phyloP scores from a whole-genome alignment of 192 early-diverging fungal genomes.

The Funneliformis geosporum region DNA sequence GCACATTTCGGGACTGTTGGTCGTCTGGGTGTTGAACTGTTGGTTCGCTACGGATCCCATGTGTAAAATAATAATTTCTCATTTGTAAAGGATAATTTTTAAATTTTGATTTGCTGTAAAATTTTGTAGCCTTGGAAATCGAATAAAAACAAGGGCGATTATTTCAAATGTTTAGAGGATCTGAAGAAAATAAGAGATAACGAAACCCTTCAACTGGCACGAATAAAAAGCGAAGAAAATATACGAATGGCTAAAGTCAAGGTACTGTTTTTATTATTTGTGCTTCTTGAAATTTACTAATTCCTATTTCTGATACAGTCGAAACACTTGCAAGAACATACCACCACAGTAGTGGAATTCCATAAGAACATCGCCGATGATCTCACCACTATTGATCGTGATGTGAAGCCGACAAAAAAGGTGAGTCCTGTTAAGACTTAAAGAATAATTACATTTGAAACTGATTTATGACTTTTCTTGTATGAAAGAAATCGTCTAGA shows the following conservation, averaged over 20 bases:
- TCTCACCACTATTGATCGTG: too few species aligned
- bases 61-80: constrained; percentile 5
- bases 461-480: neutral
- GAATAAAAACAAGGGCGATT: constrained; percentile 23
- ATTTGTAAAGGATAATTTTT: constrained; percentile 23
- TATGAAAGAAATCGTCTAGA: neutral
- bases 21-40: neutral
- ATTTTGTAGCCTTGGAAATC: constrained; percentile 27
- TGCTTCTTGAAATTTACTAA: neutral
- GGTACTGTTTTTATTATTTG: constrained; percentile 1
- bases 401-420: neutral
- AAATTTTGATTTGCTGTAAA: constrained; percentile 26
- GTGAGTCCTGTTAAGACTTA: neutral
- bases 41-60: constrained; percentile 22
- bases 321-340: constrained; percentile 30
- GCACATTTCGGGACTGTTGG: neutral
- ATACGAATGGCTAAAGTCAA: neutral
- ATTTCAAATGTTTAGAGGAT: constrained; percentile 24
- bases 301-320: constrained; percentile 25
- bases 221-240: too few species aligned
- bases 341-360: constrained; percentile 22
- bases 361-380: constrained; percentile 16
- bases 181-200: constrained; percentile 9
- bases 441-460: neutral
- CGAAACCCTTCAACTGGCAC: neutral